A percentile compares a stretch with the other conserved stretches of the same genome.
Evolutionary conservation across 306 rosid genomes (phyloP).

Genomic region (Ormosia semicastrata): DNA sequence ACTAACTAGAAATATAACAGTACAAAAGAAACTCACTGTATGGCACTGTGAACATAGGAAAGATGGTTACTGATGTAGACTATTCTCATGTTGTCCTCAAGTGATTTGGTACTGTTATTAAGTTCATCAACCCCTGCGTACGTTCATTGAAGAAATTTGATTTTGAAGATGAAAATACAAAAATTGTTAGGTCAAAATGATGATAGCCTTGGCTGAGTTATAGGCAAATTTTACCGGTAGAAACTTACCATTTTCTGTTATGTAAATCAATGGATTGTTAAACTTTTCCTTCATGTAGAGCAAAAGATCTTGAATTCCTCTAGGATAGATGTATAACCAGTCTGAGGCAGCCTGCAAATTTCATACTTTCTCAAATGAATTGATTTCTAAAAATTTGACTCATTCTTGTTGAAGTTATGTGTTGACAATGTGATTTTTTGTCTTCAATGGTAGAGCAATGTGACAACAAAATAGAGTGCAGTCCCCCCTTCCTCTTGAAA

Average conservation of each 20-base stretch:
- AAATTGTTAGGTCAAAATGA: neutral
- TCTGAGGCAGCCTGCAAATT: constrained; percentile 35
- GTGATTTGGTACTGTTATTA: constrained; percentile 17
- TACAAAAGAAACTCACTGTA: constrained; percentile 23
- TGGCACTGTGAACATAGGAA: constrained; percentile 15
- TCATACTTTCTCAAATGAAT: too few species aligned
- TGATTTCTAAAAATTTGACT: too few species aligned
- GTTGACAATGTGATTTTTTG: too few species aligned
- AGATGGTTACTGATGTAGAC: constrained; percentile 19
- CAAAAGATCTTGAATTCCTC: constrained; percentile 41
- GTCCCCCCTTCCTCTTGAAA: too few species aligned
- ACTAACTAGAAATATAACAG: neutral
- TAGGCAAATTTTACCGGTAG: neutral
- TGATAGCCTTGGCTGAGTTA: neutral
- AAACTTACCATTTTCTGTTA: constrained; percentile 55
- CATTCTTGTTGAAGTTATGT: too few species aligned
- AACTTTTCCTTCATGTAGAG: constrained; percentile 37
- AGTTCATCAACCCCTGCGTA: constrained; percentile 27
- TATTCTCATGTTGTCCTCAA: constrained; percentile 27
- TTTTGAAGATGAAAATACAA: neutral
- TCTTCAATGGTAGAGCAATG: too few species aligned
- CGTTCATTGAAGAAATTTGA: neutral
- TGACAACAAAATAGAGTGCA: too few species aligned
- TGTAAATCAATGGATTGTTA: constrained; percentile 41
- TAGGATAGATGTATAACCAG: constrained; percentile 45